Base-by-base conservation (phyloP, 768 basidiomycete species). In the Scleroderma citrinum region DNA sequence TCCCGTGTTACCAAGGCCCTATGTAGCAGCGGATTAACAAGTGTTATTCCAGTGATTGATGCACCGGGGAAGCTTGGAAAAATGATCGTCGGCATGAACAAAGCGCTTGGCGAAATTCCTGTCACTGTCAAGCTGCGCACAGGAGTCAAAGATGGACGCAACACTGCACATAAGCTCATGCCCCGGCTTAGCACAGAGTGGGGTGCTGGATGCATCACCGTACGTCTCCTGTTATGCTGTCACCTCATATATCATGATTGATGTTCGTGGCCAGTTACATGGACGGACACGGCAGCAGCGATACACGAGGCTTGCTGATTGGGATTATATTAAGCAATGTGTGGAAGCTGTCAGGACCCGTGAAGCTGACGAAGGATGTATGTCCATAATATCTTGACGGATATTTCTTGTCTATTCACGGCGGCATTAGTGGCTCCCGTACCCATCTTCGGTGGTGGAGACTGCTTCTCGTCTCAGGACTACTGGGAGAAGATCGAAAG, bases 401-500 rank as follows among this genome's bases (percentile, higher is more conserved):
- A 8, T 23, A 10, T 44, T 34, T 34, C 23, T n/a, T 26, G 5
- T 46, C 10, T 23, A 49, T 37, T 50, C 19, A 46, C 40, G 10
- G 24, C 46, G n/a, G 44, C 10, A 5, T 42, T 54, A 89, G 87
- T 94, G 13, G 75, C 83, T 0, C 78, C 87, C 0, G 75, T 97
- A n/a, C 94, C 94, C 0, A 93, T 99, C 39, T 95, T 97, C 55
- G 96, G 96, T 7, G 92, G 92, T 23, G 96, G 96, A 0, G 96
- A 99, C 63, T 89, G 87, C 55, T 99, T 88, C 71, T 94, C 92
- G 3, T 81, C 88, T 5, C 73, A 86, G 50, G 85, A 80, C 50
- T 94, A 94, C 65, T 88, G 87, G 80, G 68, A 78, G 14, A 80
- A 80, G 39, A 76, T 93, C 26, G 82, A 91, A 38, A 64, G 71